These are phyloP conservation scores for Agrocybe praecox DNA, from an alignment of 768 basidiomycete species.

Conservation along the genomic window DNA sequence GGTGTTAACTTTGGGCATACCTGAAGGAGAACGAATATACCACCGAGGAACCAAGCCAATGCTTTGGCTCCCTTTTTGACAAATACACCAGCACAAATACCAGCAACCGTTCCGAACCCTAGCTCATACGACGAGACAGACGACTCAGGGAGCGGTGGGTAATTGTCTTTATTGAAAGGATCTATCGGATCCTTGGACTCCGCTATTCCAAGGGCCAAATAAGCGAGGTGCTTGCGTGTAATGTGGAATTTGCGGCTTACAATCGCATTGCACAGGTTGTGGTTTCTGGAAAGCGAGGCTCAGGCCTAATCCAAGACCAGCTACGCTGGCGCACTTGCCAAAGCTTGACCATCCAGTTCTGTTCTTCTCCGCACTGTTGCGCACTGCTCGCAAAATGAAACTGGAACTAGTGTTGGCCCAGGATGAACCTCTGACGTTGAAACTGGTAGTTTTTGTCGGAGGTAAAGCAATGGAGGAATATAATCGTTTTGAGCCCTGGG, in stretches of 20 bases:
- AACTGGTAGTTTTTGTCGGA: neutral
- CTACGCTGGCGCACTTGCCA: conserved; percentile 35
- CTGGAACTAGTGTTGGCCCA: neutral
- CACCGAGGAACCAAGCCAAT: conserved; percentile 86
- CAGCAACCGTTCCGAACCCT: conserved; percentile 85
- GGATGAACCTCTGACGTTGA: neutral
- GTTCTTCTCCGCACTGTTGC: neutral
- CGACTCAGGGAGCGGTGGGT: conserved; percentile 66
- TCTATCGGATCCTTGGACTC: neutral
- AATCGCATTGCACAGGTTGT: conserved; percentile 52
- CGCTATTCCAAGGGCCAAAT: neutral
- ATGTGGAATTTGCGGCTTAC: no score
- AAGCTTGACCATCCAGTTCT: conserved; percentile 3
- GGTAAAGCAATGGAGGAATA: neutral
- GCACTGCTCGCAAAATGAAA: neutral
- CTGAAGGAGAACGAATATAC: conserved; percentile 89
- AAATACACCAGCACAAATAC: conserved; percentile 90
- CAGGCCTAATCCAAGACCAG: conserved; percentile 48
- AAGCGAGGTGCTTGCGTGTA: neutral
- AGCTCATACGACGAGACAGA: conserved; percentile 81
- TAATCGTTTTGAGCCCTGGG: neutral
- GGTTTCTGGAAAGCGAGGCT: conserved; percentile 31
- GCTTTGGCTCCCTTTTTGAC: conserved; percentile 92
- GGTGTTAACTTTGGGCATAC: no score
- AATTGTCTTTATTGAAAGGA: conserved; percentile 12